Base-by-base conservation (phyloP, 75 land plant species). In the Cryptomeria japonica region DNA sequence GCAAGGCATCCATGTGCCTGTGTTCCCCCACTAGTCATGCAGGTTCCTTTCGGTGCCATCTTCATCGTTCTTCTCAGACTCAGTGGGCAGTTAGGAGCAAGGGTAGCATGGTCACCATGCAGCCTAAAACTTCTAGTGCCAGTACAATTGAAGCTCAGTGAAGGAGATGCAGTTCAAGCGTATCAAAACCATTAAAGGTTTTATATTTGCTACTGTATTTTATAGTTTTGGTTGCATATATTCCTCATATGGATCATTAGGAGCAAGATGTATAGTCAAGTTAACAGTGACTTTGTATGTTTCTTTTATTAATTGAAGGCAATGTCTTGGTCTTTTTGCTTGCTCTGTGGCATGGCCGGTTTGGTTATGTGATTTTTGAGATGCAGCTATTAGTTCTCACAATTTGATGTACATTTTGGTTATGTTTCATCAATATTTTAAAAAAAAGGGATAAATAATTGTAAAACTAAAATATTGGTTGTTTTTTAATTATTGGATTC, bases 1-100 rank as follows among this genome's bases (percentile, higher is more conserved):
- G 1, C 1, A 75, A 64, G 70, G 15, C 77, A 34, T 75, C 16
- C 16, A 16, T 75, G 1, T 83, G 84, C 84, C 49, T 83, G 22
- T 83, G 84, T 18, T 83, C 84, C 16, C 84, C 84, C 31, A 83
- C 84, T 14, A 83, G n/a, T 2, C 84, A 83, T 83, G 84, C 84
- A 3, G 84, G 84, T 10, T 83, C 84, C 4, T 83, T 83, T 42
- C 47, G 84, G 49, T 83, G 84, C 84, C 84, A 22, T 42, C 41
- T 83, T 46, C 84, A 83, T 46, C 84, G 84, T 6, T 42, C 84
- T 41, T 83, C 84, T 3, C 84, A 41, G 49, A 75, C 37, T 13
- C 77, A 75, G 77, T 75, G 77, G 77, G 77, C 3, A 13, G 3
- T 34, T 11, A 75, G 37, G 77, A 75, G 38, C 77, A 75, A 31